Conservation (phyloP, 257 asterid species). For the Schizonepeta tenuifolia region DNA sequence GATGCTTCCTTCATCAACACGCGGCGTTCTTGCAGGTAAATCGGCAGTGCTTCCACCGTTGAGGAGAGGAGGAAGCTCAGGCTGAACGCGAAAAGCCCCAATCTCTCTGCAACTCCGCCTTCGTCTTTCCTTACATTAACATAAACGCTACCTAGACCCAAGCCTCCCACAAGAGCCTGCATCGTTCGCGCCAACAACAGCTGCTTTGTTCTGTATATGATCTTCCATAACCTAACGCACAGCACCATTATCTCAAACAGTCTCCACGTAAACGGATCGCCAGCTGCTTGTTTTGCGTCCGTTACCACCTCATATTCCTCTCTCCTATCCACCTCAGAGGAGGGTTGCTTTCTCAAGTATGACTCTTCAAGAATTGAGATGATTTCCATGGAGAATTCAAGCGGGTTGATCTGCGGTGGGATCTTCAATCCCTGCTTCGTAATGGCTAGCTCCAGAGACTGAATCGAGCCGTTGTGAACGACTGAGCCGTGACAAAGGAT, state of each 20-base stretch:
- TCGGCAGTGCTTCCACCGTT: constrained; percentile 89
- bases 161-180: constrained; percentile 89
- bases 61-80: constrained; percentile 91
- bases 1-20: constrained; percentile 88
- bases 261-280: constrained; percentile 31
- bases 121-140: constrained; percentile 63
- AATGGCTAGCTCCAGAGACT: constrained; percentile 60
- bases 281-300: background rate
- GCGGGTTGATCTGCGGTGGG: constrained; percentile 75
- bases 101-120: constrained; percentile 70
- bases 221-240: constrained; percentile 71
- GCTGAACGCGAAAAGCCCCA: constrained; percentile 84
- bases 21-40: constrained; percentile 79
- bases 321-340: constrained; percentile 27
- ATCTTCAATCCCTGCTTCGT: constrained; percentile 51
- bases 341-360: constrained; percentile 34
- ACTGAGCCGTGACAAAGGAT: constrained; percentile 77
- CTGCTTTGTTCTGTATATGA: constrained; percentile 87
- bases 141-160: constrained; percentile 80
- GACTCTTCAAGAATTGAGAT: constrained; percentile 58
- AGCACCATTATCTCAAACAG: constrained; percentile 59
- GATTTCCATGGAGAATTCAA: constrained; percentile 85
- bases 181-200: constrained; percentile 77
- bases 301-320: constrained; percentile 14
- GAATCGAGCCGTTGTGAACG: constrained; percentile 70